Evolutionary conservation across 176 grass and related monocot species (phyloP), one percentile per base, ranked within the genome.

Genomic region (Hordeum marinum): DNA sequence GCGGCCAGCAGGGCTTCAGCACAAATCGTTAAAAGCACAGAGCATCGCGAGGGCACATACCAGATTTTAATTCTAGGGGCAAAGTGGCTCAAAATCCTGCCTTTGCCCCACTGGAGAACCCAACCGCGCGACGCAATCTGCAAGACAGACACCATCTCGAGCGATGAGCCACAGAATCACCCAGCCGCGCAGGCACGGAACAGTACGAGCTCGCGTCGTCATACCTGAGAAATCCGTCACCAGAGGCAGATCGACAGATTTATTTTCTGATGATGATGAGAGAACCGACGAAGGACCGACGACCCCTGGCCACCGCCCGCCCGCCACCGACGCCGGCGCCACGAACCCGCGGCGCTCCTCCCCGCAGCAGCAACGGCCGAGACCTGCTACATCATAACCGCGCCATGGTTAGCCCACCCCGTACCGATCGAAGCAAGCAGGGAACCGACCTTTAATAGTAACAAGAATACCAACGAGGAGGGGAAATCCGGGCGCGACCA

Each of bases 71-170:
- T 46, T 59, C 72, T 15, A 7, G 37, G 78, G 74, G 57, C 11
- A 21, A 86, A 59, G 84, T 23, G 36, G 68, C 36, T 58, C 13
- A 23, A 79, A 80, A 59, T 42, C 58, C 76, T 36, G 72, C 40
- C 73, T 83, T n/a, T 37, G 67, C 67, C 66, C 63, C 34, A 42
- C 57, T n/a, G 73, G 26, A 6, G 25, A 71, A 71, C 31, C 36
- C 26, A 59, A 79, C 23, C 59, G 36, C 15, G 67, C 3, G 39
- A 40, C 45, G 7, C 27, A 80, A 27, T 17, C 80, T 83, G 76
- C 75, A 73, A 15, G 3, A 10, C 42, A 5, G 24, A 54, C 8
- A 72, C 15, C 20, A 64, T 62, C 59, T 6, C 3, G 40, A 50
- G 8, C 72, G 54, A 78, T 90, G 6, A 77, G 78, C 2, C 63